Percentiles rank a stretch among this genome's conserved stretches.
Evolutionary conservation across 768 basidiomycete genomes (phyloP).

Genomic region (Gymnopilus dilepis): DNA sequence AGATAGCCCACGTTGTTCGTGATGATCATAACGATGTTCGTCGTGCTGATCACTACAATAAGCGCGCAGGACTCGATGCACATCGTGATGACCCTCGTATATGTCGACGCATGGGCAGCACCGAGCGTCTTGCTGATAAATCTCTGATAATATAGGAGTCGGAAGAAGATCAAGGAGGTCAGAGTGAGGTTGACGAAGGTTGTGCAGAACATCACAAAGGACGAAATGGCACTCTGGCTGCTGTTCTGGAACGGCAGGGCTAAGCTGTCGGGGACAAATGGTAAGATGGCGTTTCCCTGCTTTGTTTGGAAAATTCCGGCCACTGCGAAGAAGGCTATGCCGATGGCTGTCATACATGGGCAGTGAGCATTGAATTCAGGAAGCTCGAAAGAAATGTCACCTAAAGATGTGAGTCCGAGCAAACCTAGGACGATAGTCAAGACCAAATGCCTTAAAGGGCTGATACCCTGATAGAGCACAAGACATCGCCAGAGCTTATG

Average conservation of each 20-base stretch:
- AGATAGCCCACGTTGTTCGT: neutral
- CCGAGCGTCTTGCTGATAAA: conserved; percentile 17
- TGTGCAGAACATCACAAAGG: conserved; percentile 16
- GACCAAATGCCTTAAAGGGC: neutral
- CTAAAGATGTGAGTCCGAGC: conserved; percentile 8
- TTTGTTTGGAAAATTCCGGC: conserved; percentile 10
- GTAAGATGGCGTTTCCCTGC: neutral
- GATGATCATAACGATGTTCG: conserved; percentile 7
- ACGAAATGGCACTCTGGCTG: conserved; percentile 14
- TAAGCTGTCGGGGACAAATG: conserved; percentile 13
- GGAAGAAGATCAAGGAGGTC: conserved; percentile 8
- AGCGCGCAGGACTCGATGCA: conserved; percentile 15
- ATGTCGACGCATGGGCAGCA: conserved; percentile 5
- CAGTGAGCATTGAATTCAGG: neutral
- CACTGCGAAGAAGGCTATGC: conserved; percentile 14
- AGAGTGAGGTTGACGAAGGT: conserved; percentile 16
- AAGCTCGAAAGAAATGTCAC: neutral
- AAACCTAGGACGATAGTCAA: conserved; percentile 1
- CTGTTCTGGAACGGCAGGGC: conserved; percentile 14
- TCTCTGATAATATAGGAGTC: conserved; percentile 14
- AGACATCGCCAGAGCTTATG: conserved; percentile 12
- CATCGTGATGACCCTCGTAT: conserved; percentile 17
- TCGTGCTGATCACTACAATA: conserved; percentile 11
- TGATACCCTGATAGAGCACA: conserved; percentile 11
- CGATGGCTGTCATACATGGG: neutral